Base-by-base conservation (phyloP, 495 filamentous ascomycete genomes). In the Neurospora hispaniola region DNA sequence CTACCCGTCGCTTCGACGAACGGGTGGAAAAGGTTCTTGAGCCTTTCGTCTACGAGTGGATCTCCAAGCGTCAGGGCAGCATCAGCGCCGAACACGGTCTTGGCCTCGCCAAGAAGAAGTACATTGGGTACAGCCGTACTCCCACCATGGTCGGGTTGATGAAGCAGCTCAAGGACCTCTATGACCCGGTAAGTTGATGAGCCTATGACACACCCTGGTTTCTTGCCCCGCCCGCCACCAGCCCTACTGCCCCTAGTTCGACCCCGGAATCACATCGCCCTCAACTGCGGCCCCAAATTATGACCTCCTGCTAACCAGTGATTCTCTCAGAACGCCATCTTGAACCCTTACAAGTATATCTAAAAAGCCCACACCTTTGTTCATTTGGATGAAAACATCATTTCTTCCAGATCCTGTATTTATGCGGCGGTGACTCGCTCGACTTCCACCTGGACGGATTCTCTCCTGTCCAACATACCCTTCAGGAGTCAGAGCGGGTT, bases 21-120 rank as follows among this genome's bases (percentile, higher is more conserved):
- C 85, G 90, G 70, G 94, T 98, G 31, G 96, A 99, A 85, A 88
- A 94, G 82, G 88, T 85, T 59, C 87, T 99, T 35, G 96, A 99
- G 83, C 96, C 96, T 4, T 99, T 91, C 84, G 91, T 99, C 40
- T 99, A 97, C 78, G 94, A 98, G 81, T 98, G 96, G 96, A 95
- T 99, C 73, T 85, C 88, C 72, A 87, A 92, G 81, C 86, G 90
- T 44, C 91, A 91, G 71, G 96, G 96, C 73, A 96, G 93, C 81
- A 96, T 99, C 80, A 97, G 93, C 78, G 96, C 96, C 40, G 96
- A 99, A 81, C 96, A 99, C 82, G 96, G 96, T 9, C 83, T 99
- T 41, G 96, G 96, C 8, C 79, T 99, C 75, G 93, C 94, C 46
- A 99, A 99, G 90, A 96, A 94, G 83, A 89, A 91, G 66, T 98